Conservation (phyloP, 768 basidiomycete genomes). For the Erythrobasidium yunnanense region DNA sequence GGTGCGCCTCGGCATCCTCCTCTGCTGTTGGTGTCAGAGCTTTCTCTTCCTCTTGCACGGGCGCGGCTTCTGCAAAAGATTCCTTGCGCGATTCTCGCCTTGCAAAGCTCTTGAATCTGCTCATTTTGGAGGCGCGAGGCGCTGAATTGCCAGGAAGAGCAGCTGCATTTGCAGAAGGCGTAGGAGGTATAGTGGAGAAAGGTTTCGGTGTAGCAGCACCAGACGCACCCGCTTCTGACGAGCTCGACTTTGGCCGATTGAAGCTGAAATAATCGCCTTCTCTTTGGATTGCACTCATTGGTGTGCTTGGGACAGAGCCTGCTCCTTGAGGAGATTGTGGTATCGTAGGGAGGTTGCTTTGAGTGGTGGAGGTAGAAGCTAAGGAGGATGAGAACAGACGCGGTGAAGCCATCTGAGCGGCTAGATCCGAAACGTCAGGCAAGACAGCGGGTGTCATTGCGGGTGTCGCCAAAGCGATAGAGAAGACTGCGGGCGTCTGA, state of each 20-base stretch:
- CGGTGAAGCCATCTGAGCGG: slow-evolving; percentile 30
- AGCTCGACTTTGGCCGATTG: not conserved
- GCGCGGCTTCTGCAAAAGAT: not conserved
- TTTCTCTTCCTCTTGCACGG: not conserved
- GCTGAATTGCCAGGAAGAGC: not conserved
- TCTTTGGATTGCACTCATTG: slow-evolving; percentile 5
- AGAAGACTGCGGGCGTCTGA: slow-evolving; percentile 36
- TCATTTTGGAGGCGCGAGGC: slow-evolving; percentile 1
- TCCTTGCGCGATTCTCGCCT: slow-evolving; percentile 6
- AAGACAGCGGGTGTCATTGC: slow-evolving; percentile 58
- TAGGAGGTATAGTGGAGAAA: not conserved
- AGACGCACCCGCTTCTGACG: not conserved
- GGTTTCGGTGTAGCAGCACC: not conserved
- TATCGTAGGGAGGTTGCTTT: slow-evolving; percentile 42
- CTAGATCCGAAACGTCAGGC: slow-evolving; percentile 47
- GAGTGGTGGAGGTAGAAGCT: slow-evolving; percentile 28
- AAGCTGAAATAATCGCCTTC: slow-evolving; percentile 24
- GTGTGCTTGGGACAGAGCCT: slow-evolving; percentile 8
- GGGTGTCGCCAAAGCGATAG: slow-evolving; percentile 53
- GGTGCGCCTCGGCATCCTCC: slow-evolving; percentile 10
- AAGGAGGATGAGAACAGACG: slow-evolving; percentile 1
- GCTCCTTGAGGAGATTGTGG: slow-evolving; percentile 45
- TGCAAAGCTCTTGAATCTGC: slow-evolving; percentile 25
- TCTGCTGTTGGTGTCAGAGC: not conserved
- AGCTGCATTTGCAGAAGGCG: not conserved